Percentiles rank a stretch among this genome's conserved stretches.
Evolutionary conservation across 331 rosid species (phyloP).

Genomic region (Acacia pycnantha): DNA sequence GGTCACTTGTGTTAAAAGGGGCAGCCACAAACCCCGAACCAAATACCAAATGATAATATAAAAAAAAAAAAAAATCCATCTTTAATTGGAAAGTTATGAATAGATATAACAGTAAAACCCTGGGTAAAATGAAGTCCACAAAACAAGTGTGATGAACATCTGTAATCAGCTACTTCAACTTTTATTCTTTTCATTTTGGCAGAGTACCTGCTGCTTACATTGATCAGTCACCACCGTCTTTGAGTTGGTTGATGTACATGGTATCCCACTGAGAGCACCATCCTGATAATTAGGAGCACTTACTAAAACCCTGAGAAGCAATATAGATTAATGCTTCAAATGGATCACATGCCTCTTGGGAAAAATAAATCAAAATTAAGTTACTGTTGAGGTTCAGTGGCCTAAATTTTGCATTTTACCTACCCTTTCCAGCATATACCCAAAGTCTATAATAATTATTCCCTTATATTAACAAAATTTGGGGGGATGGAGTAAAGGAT

Average conservation of each 20-base stretch:
- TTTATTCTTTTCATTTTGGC: background rate
- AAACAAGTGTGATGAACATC: constrained; percentile 20
- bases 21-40: no score
- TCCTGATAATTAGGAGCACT: constrained; percentile 33
- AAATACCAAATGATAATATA: no score
- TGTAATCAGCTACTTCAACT: constrained; percentile 45
- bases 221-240: constrained; percentile 43
- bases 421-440: background rate
- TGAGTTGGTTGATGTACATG: constrained; percentile 28
- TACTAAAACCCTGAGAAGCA: constrained; percentile 43
- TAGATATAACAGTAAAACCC: background rate
- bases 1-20: no score
- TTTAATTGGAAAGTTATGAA: constrained; percentile 18
- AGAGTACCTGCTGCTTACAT: constrained; percentile 45
- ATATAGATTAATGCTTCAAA: constrained; percentile 25
- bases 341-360: constrained; percentile 2
- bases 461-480: background rate
- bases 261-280: constrained; percentile 29
- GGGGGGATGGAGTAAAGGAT: background rate
- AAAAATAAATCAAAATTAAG: constrained; percentile 12
- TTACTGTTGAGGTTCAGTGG: background rate
- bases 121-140: background rate
- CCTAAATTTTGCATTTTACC: constrained; percentile 15
- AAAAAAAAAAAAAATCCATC: background rate
- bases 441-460: background rate